Evolutionary conservation across 768 basidiomycete species (phyloP).

Genomic region (Rhizopogon sp.): DNA sequence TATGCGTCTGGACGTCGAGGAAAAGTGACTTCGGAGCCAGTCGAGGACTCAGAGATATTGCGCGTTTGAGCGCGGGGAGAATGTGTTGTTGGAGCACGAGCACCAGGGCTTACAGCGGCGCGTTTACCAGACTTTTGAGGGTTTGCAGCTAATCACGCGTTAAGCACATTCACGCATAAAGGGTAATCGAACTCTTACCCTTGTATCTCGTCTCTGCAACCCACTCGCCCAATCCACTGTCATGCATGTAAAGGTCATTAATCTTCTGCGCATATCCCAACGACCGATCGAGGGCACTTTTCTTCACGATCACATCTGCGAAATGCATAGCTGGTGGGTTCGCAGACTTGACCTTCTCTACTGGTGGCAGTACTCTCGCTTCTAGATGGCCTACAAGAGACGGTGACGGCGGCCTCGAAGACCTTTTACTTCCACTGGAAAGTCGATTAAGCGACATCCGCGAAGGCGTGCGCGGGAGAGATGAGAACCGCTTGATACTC

Average conservation of each 20-base stretch:
- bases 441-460: constrained; percentile 34
- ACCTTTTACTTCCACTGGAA: constrained; percentile 17
- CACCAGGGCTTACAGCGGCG: constrained; percentile 12
- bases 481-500: constrained; percentile 40
- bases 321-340: constrained; percentile 70
- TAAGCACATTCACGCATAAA: constrained; percentile 2
- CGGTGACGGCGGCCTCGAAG: constrained; percentile 20
- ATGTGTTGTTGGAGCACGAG: constrained; percentile 31
- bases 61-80: constrained; percentile 52
- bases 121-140: constrained; percentile 23
- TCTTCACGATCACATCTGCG: constrained; percentile 54
- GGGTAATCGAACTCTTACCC: constrained; percentile 34
- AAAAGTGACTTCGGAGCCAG: constrained; percentile 74
- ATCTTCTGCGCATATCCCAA: constrained; percentile 75
- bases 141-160: constrained; percentile 14
- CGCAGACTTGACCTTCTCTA: constrained; percentile 28
- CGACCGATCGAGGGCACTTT: constrained; percentile 62
- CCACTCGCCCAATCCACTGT: constrained; percentile 81
- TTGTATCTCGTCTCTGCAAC: constrained; percentile 47
- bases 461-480: constrained; percentile 67
- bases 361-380: constrained; percentile 12
- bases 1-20: constrained; percentile 76
- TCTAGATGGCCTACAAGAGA: constrained; percentile 29
- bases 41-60: constrained; percentile 66
- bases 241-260: constrained; percentile 70